Conservation (phyloP, 164 flowering plant species). For the Aristolochia californica region DNA sequence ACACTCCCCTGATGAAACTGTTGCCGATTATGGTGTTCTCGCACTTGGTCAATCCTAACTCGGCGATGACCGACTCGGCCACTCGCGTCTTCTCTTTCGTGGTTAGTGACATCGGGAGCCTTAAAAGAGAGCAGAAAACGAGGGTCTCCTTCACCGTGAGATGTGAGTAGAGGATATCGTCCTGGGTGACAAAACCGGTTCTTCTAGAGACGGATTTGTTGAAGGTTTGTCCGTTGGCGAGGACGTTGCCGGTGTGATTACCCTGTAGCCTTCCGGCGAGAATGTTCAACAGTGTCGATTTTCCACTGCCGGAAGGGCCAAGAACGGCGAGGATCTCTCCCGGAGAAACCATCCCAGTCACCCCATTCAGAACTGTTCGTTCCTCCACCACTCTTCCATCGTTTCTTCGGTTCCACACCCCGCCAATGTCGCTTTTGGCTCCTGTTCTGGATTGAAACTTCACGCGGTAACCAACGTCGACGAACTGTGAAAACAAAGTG, state of each 20-base stretch:
- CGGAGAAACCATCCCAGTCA: conserved; percentile 69
- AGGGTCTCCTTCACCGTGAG: conserved; percentile 83
- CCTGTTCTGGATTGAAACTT: conserved; percentile 23
- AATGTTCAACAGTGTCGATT: conserved; percentile 73
- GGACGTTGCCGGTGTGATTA: conserved; percentile 45
- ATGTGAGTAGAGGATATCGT: conserved; percentile 79
- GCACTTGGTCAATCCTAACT: conserved; percentile 62
- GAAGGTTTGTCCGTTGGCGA: conserved; percentile 35
- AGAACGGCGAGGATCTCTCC: conserved; percentile 79
- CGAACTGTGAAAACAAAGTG: conserved; percentile 38
- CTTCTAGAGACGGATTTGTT: conserved; percentile 23
- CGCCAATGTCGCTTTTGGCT: background rate
- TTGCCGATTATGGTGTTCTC: conserved; percentile 65
- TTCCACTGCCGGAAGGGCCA: conserved; percentile 93
- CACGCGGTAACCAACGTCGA: conserved; percentile 47
- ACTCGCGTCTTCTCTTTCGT: conserved; percentile 28
- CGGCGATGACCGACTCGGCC: conserved; percentile 57
- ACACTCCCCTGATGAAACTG: conserved; percentile 56
- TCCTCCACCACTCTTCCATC: conserved; percentile 15
- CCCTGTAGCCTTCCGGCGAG: conserved; percentile 59
- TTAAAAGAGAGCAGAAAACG: conserved; percentile 52
- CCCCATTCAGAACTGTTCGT: conserved; percentile 41
- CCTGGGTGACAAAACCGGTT: conserved; percentile 84
- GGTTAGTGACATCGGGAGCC: conserved; percentile 36
- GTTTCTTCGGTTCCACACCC: background rate